Conservation (phyloP, 2,329 filamentous ascomycete genomes). For the Zasmidium cellare region DNA sequence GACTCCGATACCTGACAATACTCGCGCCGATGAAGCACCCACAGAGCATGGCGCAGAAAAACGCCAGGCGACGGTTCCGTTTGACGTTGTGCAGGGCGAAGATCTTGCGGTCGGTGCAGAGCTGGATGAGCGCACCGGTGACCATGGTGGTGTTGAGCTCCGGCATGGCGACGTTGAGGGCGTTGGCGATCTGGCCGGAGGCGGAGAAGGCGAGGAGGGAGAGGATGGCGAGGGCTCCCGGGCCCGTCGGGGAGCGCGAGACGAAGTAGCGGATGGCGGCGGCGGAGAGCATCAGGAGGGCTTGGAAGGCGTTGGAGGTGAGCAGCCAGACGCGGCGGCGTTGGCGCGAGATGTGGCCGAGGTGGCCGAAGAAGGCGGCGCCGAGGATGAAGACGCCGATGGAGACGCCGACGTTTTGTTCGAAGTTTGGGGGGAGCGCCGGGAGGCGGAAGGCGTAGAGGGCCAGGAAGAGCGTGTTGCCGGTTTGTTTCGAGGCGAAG, state of each 20-base stretch:
- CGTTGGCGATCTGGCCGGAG: slow-evolving; percentile 29
- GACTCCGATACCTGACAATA: slow-evolving; percentile 14
- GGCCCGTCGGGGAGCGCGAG: slow-evolving; percentile 10
- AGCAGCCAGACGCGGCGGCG: slow-evolving; percentile 29
- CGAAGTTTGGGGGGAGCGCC: slow-evolving; percentile 15
- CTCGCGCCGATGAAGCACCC: slow-evolving; percentile 30
- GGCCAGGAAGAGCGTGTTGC: slow-evolving; percentile 38
- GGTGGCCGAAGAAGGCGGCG: slow-evolving; percentile 28
- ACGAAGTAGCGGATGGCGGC: slow-evolving; percentile 25
- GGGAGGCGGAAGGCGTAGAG: slow-evolving; percentile 20
- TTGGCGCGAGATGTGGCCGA: slow-evolving; percentile 25
- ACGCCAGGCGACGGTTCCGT: slow-evolving; percentile 26
- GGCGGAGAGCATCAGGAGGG: slow-evolving; percentile 24
- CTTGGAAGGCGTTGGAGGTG: slow-evolving; percentile 25
- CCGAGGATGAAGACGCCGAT: slow-evolving; percentile 28
- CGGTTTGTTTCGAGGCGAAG: slow-evolving; percentile 32
- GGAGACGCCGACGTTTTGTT: slow-evolving; percentile 26
- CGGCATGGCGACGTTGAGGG: slow-evolving; percentile 26
- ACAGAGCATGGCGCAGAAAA: slow-evolving; percentile 23
- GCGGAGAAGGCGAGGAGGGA: slow-evolving; percentile 23
- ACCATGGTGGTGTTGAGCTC: slow-evolving; percentile 35
- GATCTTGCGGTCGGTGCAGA: slow-evolving; percentile 26
- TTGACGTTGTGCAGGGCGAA: slow-evolving; percentile 23
- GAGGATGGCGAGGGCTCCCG: slow-evolving; percentile 22
- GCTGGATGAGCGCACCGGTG: slow-evolving; percentile 29